phyloP scores from a whole-genome alignment of 1,284 basidiomycete species.

The Phenoliferia sp. region DNA sequence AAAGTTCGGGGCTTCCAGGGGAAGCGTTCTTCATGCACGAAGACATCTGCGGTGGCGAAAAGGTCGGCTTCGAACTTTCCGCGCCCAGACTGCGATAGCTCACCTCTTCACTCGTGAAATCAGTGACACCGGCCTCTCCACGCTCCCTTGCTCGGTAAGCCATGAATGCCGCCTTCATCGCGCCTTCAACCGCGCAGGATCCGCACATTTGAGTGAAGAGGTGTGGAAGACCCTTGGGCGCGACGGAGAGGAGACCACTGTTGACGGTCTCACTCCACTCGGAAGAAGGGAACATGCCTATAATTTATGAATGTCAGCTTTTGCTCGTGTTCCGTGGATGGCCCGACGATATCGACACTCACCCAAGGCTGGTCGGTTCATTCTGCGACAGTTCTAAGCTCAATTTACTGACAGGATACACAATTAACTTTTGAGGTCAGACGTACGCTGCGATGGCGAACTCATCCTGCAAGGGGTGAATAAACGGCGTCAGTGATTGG shows the following conservation, averaged over 20 bases:
- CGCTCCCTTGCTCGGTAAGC: slow-evolving; percentile 45
- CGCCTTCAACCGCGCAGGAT: slow-evolving; percentile 44
- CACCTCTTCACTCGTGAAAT: slow-evolving; percentile 41
- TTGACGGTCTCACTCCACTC: slow-evolving; percentile 48
- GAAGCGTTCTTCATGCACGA: slow-evolving; percentile 52
- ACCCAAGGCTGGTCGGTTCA: slow-evolving; percentile 45
- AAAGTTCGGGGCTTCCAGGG: slow-evolving; percentile 50
- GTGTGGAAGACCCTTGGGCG: slow-evolving; percentile 50
- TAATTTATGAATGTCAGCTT: slow-evolving; percentile 39
- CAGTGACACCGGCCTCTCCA: slow-evolving; percentile 30
- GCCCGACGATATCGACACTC: not conserved
- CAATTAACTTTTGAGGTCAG: not conserved
- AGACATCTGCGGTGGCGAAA: slow-evolving; percentile 29
- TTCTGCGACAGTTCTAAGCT: slow-evolving; percentile 14
- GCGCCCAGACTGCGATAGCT: slow-evolving; percentile 2
- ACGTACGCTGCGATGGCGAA: slow-evolving; percentile 42
- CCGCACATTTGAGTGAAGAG: slow-evolving; percentile 40
- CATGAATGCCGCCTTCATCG: slow-evolving; percentile 55
- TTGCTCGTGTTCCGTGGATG: not conserved
- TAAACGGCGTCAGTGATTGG: not conserved
- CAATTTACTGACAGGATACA: not conserved
- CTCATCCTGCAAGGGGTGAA: slow-evolving; percentile 38
- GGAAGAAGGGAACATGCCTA: slow-evolving; percentile 52
- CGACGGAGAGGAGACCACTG: slow-evolving; percentile 49
- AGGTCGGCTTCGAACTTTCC: not conserved